Percentiles rank a stretch among this genome's conserved stretches.
Evolutionary conservation across 2,329 filamentous ascomycete species (phyloP).

Genomic region (Calonectria pauciramosa): DNA sequence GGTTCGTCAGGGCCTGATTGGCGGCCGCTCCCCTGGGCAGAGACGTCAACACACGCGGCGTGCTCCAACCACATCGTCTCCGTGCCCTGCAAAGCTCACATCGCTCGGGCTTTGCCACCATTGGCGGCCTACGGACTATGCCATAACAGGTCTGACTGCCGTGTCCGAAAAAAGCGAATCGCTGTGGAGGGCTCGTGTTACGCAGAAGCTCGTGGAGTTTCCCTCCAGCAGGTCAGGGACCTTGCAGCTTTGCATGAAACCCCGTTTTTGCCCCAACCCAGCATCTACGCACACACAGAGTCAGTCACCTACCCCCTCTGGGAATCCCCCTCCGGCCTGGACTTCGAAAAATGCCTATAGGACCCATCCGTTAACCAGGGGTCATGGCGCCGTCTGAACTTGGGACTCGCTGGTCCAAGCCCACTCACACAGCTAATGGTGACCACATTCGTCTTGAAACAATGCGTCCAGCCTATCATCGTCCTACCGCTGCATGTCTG

Average conservation of each 20-base stretch:
- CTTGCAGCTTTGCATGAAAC: conserved; percentile 38
- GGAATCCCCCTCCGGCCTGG: not conserved
- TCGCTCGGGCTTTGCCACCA: conserved; percentile 40
- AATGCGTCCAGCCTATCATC: conserved; percentile 49
- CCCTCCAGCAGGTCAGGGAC: conserved; percentile 26
- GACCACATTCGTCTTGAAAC: conserved; percentile 47
- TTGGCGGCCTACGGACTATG: conserved; percentile 44
- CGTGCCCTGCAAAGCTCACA: conserved; percentile 34
- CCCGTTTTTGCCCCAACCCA: conserved; percentile 23
- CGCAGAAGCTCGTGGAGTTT: conserved; percentile 27
- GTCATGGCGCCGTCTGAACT: conserved; percentile 38
- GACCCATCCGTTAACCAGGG: conserved; percentile 40
- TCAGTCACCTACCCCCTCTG: conserved; percentile 11
- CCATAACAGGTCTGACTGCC: conserved; percentile 32
- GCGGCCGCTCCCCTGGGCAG: conserved; percentile 39
- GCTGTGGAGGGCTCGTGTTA: conserved; percentile 18
- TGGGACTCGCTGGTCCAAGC: conserved; percentile 34
- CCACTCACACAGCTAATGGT: conserved; percentile 43
- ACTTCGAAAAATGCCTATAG: conserved; percentile 33
- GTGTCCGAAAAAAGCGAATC: conserved; percentile 25
- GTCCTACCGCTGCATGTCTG: conserved; percentile 31
- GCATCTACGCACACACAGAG: conserved; percentile 18
- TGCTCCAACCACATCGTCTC: conserved; percentile 31
- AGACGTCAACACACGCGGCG: conserved; percentile 32
- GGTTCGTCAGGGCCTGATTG: conserved; percentile 47